A percentile compares a stretch with the other conserved stretches of the same genome.
These are phyloP conservation scores for Starmerella riodocensis DNA, from an alignment of 805 yeast genomes.

Conservation along the genomic window DNA sequence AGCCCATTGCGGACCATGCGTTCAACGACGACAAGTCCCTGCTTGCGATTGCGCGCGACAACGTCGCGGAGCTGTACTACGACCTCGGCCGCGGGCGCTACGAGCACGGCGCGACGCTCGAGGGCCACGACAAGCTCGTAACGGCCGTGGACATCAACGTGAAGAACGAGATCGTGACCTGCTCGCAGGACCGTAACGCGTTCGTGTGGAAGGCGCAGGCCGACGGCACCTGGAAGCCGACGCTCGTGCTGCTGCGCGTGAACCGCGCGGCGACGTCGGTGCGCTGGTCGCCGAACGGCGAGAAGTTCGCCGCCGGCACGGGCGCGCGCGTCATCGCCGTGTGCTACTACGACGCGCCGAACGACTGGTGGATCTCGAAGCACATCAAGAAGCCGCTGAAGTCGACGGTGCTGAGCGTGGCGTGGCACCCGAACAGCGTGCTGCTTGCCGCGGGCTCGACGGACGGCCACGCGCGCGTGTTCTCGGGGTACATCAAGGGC, in stretches of 20 bases:
- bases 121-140: slow-evolving; percentile 58
- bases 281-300: slow-evolving; percentile 90
- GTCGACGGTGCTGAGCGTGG: slow-evolving; percentile 67
- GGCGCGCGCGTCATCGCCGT: slow-evolving; percentile 90
- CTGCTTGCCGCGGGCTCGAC: slow-evolving; percentile 82
- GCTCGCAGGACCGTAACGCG: slow-evolving; percentile 96
- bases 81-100: slow-evolving; percentile 37
- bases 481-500: slow-evolving; percentile 78
- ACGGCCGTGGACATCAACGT: slow-evolving; percentile 84
- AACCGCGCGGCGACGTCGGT: slow-evolving; percentile 91
- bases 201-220: slow-evolving; percentile 80
- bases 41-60: slow-evolving; percentile 74
- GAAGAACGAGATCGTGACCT: slow-evolving; percentile 78
- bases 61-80: slow-evolving; percentile 61
- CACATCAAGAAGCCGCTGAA: slow-evolving; percentile 92
- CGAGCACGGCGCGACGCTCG: slow-evolving; percentile 46
- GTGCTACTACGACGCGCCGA: slow-evolving; percentile 89
- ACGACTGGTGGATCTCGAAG: slow-evolving; percentile 99
- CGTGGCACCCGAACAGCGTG: slow-evolving; percentile 91
- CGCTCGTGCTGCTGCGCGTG: slow-evolving; percentile 81
- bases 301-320: slow-evolving; percentile 92
- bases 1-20: slow-evolving; percentile 83
- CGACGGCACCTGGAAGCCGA: slow-evolving; percentile 61
- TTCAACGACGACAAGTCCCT: slow-evolving; percentile 53
- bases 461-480: slow-evolving; percentile 83